These are phyloP conservation scores for Tricholoma hemisulphureum DNA, from an alignment of 768 basidiomycete species.

Conservation along the genomic window DNA sequence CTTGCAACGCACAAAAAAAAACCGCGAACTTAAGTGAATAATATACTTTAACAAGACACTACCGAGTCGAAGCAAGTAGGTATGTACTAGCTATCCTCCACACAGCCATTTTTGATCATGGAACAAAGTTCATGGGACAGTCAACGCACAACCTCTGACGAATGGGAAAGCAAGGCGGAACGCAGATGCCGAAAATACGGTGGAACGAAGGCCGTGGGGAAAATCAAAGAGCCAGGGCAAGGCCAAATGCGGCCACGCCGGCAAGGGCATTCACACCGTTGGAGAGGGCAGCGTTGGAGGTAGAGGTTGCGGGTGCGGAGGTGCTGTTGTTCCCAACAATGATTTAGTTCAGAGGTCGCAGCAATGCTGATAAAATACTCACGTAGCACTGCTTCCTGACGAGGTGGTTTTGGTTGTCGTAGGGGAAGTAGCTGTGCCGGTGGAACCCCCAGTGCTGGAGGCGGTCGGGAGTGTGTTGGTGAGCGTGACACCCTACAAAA, in stretches of 20 bases:
- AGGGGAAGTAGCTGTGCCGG: conserved; percentile 4
- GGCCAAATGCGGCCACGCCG: conserved; percentile 42
- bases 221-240: conserved; percentile 45
- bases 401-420: not conserved
- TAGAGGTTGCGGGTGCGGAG: conserved; percentile 12
- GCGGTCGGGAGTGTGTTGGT: conserved; percentile 13
- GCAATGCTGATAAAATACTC: not conserved
- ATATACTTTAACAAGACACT: too few relatives aligned
- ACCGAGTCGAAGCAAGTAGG: too few relatives aligned
- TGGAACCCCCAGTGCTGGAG: not conserved
- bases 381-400: conserved; percentile 2
- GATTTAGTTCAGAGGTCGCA: conserved; percentile 8
- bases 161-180: not conserved
- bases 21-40: too few relatives aligned
- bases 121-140: too few relatives aligned
- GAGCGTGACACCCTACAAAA: conserved; percentile 52
- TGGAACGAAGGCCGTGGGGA: not conserved
- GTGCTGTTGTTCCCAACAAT: conserved; percentile 11
- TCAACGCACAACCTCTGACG: not conserved
- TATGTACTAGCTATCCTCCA: too few relatives aligned
- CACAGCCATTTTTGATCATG: too few relatives aligned
- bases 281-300: conserved; percentile 19
- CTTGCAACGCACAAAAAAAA: too few relatives aligned
- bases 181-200: not conserved
- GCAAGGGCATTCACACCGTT: conserved; percentile 35